Base-by-base conservation (phyloP, 2,329 filamentous ascomycete species). In the Aspergillus candidus region DNA sequence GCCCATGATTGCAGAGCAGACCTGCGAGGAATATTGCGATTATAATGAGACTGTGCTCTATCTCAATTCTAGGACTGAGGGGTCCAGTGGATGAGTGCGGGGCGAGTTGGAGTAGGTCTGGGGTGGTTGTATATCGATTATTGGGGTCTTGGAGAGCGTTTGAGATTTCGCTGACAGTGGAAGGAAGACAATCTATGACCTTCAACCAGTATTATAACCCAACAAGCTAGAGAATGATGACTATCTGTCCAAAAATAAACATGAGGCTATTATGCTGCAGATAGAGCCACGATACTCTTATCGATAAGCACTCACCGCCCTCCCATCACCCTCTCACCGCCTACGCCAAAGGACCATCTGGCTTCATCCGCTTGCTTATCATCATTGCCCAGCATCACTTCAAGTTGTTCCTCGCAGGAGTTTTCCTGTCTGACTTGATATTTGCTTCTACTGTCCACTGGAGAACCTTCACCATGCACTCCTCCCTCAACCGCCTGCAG, bases 401-500 rank as follows among this genome's bases (percentile, higher is more conserved):
- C 18, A 22, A 7, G 5, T 22, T 22, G 18, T 22, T 22, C 18
- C 18, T 22, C 18, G 18, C 7, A 10, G 22, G 22, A 27, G 6
- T 27, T 27, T 6, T 27, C 22, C 22, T 27, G 22, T 27, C 22
- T 27, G 22, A 27, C 22, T 27, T 27, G 4, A 8, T 27, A 7
- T 27, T 10, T 10, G 2, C 4, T 27, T 27, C 22, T 27, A 8
- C 22, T 27, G 22, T 10, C 7, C 6, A 27, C 22, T 27, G 22
- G 22, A 8, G 22, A 27, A 8, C 6, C 22, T 27, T 5, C 72
- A 76, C 48, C 49, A 97, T 98, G 93, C 84, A 96, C 71, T 94
- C 88, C 62, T 80, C 85, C 37, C 71, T 94, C 38, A 88, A 86
- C 51, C 87, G 93, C 56, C 69, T 84, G 55, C 93, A 98, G 70